Conservation (phyloP, 345 rosid species). For the Eucalyptus sp. region DNA sequence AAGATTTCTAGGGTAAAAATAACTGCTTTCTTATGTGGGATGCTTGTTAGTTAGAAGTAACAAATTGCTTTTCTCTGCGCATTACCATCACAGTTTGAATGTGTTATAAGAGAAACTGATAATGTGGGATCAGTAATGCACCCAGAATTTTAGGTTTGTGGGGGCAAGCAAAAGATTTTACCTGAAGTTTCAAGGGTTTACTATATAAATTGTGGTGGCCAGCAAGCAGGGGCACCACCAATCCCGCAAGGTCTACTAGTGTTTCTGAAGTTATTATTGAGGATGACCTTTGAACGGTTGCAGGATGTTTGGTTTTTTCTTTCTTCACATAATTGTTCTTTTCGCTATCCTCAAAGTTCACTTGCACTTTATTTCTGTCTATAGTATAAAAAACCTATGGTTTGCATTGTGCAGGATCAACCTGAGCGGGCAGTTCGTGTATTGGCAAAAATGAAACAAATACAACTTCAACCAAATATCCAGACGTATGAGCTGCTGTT, state of each 20-base stretch:
- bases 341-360: not conserved
- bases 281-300: not conserved
- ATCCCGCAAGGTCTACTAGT: not conserved
- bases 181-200: not conserved
- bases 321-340: not conserved
- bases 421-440: slow-evolving; percentile 65
- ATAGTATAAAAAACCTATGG: not conserved
- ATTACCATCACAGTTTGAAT: not conserved
- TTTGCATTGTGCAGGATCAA: slow-evolving; percentile 40
- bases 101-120: not conserved
- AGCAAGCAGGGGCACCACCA: not conserved
- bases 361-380: not conserved
- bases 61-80: not conserved
- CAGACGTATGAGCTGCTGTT: slow-evolving; percentile 59
- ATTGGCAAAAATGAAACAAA: slow-evolving; percentile 61
- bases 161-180: not conserved
- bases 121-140: not conserved
- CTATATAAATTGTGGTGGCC: not conserved
- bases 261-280: not conserved
- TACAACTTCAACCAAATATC: slow-evolving; percentile 41
- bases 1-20: not conserved
- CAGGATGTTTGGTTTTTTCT: not conserved
- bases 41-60: not conserved
- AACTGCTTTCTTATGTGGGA: not conserved
- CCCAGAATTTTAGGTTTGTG: not conserved